Evolutionary conservation across 2,329 filamentous ascomycete genomes (phyloP).

Genomic region (Dendrostoma leiphaemia): DNA sequence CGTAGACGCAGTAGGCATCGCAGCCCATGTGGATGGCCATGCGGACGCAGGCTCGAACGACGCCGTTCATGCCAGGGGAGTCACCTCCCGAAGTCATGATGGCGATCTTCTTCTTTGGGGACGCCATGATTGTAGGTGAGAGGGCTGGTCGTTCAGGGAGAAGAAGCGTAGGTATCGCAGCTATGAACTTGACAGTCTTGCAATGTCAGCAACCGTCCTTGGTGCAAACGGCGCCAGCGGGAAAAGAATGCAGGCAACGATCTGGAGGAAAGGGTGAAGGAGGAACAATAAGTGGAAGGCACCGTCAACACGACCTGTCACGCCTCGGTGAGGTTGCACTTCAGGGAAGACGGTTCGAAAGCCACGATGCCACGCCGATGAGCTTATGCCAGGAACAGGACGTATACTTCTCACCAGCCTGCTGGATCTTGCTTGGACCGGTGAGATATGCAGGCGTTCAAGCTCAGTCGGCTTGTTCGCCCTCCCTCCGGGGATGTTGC

Average conservation of each 20-base stretch:
- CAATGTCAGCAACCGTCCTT: background rate
- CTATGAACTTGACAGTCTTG: background rate
- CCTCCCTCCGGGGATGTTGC: no score
- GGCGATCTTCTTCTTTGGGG: slow-evolving; percentile 67
- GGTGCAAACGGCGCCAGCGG: background rate
- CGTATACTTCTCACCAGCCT: no score
- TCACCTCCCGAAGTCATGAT: slow-evolving; percentile 95
- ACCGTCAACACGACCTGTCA: background rate
- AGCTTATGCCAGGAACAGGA: no score
- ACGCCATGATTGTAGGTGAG: slow-evolving; percentile 35
- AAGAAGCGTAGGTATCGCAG: slow-evolving; percentile 3
- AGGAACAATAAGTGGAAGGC: slow-evolving; percentile 1
- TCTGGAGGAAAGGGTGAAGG: background rate
- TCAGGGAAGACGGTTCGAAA: no score
- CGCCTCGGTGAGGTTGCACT: no score
- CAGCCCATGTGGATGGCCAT: slow-evolving; percentile 84
- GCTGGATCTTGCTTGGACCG: no score
- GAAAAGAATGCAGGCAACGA: no score
- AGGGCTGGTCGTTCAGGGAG: slow-evolving; percentile 15
- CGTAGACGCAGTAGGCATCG: slow-evolving; percentile 79
- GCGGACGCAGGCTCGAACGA: slow-evolving; percentile 85
- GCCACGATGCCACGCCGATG: no score
- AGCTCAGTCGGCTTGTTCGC: no score
- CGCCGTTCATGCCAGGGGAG: slow-evolving; percentile 92
- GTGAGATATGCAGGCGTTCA: no score